These are phyloP conservation scores for Vinca minor DNA, from an alignment of 257 asterid species.

Conservation along the genomic window DNA sequence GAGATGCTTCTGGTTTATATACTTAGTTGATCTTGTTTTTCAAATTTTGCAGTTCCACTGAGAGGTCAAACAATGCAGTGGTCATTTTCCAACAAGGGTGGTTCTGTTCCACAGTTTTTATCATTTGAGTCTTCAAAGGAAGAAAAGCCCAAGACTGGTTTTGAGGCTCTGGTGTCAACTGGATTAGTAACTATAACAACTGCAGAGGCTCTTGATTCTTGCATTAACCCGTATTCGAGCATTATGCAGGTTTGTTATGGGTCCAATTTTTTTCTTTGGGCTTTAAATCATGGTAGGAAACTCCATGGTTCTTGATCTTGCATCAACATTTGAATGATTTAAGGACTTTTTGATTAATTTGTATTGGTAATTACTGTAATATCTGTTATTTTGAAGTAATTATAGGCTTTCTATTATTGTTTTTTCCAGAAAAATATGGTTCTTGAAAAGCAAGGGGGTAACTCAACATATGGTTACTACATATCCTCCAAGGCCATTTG, in stretches of 20 bases:
- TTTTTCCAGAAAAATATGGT: conserved; percentile 39
- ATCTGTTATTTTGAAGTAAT: not conserved
- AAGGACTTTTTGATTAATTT: not conserved
- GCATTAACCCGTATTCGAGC: conserved; percentile 16
- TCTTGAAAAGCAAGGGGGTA: conserved; percentile 40
- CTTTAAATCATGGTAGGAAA: not conserved
- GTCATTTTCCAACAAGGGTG: conserved; percentile 42
- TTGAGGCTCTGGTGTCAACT: conserved; percentile 55
- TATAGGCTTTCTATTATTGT: conserved; percentile 2
- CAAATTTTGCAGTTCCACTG: conserved; percentile 35
- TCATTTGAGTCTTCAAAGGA: conserved; percentile 40
- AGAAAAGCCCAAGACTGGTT: conserved; percentile 43
- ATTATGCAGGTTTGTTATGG: conserved; percentile 33
- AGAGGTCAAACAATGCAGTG: conserved; percentile 55
- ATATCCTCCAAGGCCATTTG: conserved; percentile 30
- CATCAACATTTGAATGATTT: not conserved
- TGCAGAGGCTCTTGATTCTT: conserved; percentile 29
- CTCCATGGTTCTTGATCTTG: not conserved
- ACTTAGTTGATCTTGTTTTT: conserved; percentile 15
- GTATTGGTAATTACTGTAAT: not conserved
- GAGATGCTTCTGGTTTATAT: conserved; percentile 23
- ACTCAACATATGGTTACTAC: conserved; percentile 32
- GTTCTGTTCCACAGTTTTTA: conserved; percentile 33
- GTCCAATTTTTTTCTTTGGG: not conserved
- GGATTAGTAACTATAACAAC: conserved; percentile 50